Percentiles rank a stretch among this genome's conserved stretches.
phyloP scores from a whole-genome alignment of 352 stramenopile species.

The Phytophthora pini region DNA sequence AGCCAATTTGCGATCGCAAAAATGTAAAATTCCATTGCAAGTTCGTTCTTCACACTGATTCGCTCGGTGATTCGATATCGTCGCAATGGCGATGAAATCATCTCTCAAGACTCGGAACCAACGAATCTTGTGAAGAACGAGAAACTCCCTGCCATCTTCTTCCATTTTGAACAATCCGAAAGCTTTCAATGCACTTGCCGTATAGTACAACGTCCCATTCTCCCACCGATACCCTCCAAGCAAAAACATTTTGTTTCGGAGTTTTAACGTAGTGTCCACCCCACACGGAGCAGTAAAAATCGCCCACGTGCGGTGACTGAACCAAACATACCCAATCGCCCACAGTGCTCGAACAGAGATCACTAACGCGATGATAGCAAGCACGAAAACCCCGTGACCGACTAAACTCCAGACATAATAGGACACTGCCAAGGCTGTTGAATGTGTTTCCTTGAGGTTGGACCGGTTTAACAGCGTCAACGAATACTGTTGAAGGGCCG shows the following conservation, averaged over 20 bases:
- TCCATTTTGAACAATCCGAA: slow-evolving; percentile 23
- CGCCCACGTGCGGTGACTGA: slow-evolving; percentile 4
- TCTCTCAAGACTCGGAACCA: slow-evolving; percentile 16
- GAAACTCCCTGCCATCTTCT: slow-evolving; percentile 12
- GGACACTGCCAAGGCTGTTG: slow-evolving; percentile 12
- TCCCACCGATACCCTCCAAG: slow-evolving; percentile 21
- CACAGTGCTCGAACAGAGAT: slow-evolving; percentile 15
- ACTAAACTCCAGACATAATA: slow-evolving; percentile 26
- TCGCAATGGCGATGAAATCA: slow-evolving; percentile 15
- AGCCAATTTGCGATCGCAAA: slow-evolving; percentile 8
- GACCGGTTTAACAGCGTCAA: slow-evolving; percentile 16
- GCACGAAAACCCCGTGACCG: slow-evolving; percentile 22
- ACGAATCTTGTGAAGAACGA: slow-evolving; percentile 24
- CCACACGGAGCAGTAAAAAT: slow-evolving; percentile 22
- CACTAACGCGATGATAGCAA: slow-evolving; percentile 8
- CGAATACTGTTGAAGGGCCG: slow-evolving; percentile 11
- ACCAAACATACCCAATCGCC: slow-evolving; percentile 19
- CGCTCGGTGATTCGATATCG: slow-evolving; percentile 6
- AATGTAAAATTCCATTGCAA: slow-evolving; percentile 4
- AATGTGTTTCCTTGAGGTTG: slow-evolving; percentile 8
- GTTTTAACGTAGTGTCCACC: slow-evolving; percentile 19
- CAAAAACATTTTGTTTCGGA: slow-evolving; percentile 24
- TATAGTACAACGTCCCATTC: slow-evolving; percentile 19
- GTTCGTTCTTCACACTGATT: slow-evolving; percentile 5
- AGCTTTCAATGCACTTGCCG: slow-evolving; percentile 16